phyloP scores from a whole-genome alignment of 208 protist genomes.

The Leishmania lainsoni region DNA sequence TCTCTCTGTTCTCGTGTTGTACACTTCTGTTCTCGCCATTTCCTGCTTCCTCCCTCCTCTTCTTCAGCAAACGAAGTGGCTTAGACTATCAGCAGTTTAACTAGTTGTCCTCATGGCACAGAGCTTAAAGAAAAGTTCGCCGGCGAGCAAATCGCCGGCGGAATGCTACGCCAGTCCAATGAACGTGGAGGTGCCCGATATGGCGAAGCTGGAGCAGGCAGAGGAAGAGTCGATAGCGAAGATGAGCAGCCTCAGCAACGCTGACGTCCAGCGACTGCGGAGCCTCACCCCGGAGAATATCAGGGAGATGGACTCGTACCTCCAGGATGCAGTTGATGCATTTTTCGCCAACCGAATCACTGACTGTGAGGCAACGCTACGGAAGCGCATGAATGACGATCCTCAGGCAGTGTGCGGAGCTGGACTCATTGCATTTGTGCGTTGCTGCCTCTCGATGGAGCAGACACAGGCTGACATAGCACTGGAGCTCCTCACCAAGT shows the following conservation, averaged over 20 bases:
- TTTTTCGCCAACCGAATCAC: conserved; percentile 66
- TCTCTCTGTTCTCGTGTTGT: not conserved
- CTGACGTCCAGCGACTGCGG: conserved; percentile 34
- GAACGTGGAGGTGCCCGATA: not conserved
- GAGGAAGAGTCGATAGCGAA: conserved; percentile 12
- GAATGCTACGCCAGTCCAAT: conserved; percentile 2
- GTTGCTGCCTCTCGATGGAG: conserved; percentile 60
- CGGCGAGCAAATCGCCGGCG: not conserved
- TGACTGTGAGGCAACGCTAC: conserved; percentile 55
- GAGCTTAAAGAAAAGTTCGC: not conserved
- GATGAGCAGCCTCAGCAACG: conserved; percentile 19
- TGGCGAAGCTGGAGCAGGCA: not conserved
- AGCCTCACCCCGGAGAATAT: conserved; percentile 42
- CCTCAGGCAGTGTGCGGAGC: conserved; percentile 39
- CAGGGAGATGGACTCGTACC: conserved; percentile 32
- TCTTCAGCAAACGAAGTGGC: not conserved
- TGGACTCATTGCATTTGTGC: conserved; percentile 46
- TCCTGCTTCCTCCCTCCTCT: no score
- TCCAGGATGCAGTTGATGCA: conserved; percentile 31
- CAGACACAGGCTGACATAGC: conserved; percentile 46
- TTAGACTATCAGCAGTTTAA: no score
- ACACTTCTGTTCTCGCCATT: not conserved
- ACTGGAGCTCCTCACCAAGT: conserved; percentile 32
- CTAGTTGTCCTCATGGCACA: conserved; percentile 1
- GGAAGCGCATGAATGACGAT: conserved; percentile 27